Conservation (phyloP, 2,329 filamentous ascomycete genomes). For the Ascochyta rabiei region DNA sequence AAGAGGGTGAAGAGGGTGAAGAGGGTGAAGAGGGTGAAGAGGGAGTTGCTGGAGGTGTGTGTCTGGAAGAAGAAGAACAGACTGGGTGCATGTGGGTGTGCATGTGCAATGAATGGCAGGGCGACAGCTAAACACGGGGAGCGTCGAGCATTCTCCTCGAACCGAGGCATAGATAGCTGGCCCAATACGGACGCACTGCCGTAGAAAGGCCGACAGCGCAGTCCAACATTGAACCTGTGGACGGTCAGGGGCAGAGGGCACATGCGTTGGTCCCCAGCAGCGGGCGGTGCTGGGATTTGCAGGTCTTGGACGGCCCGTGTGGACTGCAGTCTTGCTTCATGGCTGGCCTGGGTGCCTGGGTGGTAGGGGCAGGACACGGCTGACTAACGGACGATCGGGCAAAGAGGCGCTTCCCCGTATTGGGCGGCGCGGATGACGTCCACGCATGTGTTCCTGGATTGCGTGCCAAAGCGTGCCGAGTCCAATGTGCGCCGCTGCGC, state of each 20-base stretch:
- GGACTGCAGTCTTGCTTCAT: no score
- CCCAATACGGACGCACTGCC: conserved; percentile 10
- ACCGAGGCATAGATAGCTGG: conserved; percentile 28
- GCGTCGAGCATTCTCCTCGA: conserved; percentile 17
- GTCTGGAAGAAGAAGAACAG: conserved; percentile 1
- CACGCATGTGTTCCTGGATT: conserved; percentile 22
- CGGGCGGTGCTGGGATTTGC: no score
- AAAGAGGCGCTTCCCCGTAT: conserved; percentile 2
- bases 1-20: no score
- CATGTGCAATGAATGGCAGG: conserved; percentile 7
- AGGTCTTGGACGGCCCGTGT: no score
- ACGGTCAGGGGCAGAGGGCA: neutral
- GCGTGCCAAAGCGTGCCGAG: conserved; percentile 6
- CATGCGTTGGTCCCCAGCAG: no score
- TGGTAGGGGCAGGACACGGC: neutral
- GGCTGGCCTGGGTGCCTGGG: no score
- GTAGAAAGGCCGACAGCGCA: neutral
- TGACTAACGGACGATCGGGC: conserved; percentile 17
- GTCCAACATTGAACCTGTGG: neutral
- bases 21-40: no score
- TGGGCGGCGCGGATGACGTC: conserved; percentile 9
- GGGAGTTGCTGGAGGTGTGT: no score
- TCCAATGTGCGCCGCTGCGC: conserved; percentile 16
- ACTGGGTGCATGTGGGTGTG: conserved; percentile 3
- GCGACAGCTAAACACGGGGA: conserved; percentile 1